A percentile compares a stretch with the other conserved stretches of the same genome.
Conservation (phyloP, 2,329 filamentous ascomycete species). For the Eutypella sp. region DNA sequence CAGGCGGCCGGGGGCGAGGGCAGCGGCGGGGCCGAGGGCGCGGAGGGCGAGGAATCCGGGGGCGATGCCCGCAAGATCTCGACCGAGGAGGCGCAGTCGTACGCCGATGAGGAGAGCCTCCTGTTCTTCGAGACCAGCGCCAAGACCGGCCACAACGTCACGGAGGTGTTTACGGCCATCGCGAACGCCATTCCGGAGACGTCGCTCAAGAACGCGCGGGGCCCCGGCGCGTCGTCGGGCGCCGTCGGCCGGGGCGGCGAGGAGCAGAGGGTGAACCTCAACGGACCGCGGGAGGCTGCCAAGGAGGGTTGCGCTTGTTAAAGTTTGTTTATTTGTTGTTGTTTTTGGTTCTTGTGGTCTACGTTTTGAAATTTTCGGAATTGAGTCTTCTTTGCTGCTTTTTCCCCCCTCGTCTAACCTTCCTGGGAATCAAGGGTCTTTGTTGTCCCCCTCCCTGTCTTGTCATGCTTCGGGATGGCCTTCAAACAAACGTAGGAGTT, state of each 20-base stretch:
- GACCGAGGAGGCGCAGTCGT: constrained; percentile 85
- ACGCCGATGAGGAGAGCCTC: constrained; percentile 90
- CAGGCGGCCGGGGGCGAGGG: constrained; percentile 46
- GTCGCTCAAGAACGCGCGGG: constrained; percentile 82
- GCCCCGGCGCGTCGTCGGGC: constrained; percentile 57
- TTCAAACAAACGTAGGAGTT: too few relatives aligned
- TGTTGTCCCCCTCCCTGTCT: too few relatives aligned
- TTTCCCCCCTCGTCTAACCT: too few relatives aligned
- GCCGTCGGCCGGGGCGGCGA: constrained; percentile 56
- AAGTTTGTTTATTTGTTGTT: constrained; percentile 11
- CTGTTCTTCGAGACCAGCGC: constrained; percentile 98
- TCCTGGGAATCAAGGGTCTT: too few relatives aligned
- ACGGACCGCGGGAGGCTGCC: constrained; percentile 66
- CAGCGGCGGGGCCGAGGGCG: constrained; percentile 45
- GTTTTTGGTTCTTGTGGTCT: background rate
- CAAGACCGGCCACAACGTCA: constrained; percentile 91
- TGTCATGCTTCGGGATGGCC: too few relatives aligned
- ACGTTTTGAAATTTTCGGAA: background rate
- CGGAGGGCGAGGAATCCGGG: constrained; percentile 52
- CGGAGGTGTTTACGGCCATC: constrained; percentile 95
- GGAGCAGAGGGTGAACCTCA: constrained; percentile 78
- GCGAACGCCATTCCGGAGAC: constrained; percentile 97
- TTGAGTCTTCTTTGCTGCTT: background rate
- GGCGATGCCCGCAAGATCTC: constrained; percentile 85
- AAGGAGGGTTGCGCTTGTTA: constrained; percentile 93